A percentile compares a stretch with the other conserved stretches of the same genome.
Conservation (phyloP, 352 stramenopile genomes). For the Phytophthora sp. region DNA sequence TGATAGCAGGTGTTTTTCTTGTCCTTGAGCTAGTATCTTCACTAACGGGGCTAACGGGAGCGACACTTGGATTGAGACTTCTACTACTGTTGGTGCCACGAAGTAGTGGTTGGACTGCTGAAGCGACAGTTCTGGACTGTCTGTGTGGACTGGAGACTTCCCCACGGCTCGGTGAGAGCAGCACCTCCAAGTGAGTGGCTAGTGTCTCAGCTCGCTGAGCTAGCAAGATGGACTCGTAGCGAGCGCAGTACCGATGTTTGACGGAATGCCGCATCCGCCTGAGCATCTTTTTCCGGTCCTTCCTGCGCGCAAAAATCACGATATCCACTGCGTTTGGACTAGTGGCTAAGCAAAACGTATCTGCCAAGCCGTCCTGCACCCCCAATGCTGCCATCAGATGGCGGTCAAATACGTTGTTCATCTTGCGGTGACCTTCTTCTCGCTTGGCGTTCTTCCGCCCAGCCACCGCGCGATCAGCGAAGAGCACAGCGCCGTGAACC, state of each 20-base stretch:
- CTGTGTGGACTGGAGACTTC: conserved; percentile 1
- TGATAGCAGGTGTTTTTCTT: conserved; percentile 7
- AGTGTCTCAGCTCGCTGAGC: conserved; percentile 15
- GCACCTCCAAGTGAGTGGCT: conserved; percentile 9
- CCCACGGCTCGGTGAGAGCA: neutral
- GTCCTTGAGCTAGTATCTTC: neutral
- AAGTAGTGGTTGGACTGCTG: conserved; percentile 16
- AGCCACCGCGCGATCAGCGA: conserved; percentile 51
- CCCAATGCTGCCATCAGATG: conserved; percentile 37
- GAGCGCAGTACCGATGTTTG: conserved; percentile 24
- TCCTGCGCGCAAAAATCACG: conserved; percentile 34
- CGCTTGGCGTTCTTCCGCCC: conserved; percentile 49
- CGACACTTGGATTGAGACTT: neutral
- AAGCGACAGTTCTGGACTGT: neutral
- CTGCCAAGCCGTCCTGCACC: conserved; percentile 30
- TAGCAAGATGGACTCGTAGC: conserved; percentile 25
- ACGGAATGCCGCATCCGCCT: conserved; percentile 21
- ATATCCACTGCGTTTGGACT: conserved; percentile 32
- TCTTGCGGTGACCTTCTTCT: conserved; percentile 41
- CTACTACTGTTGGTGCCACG: conserved; percentile 14
- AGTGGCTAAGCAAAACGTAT: conserved; percentile 28
- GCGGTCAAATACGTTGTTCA: conserved; percentile 36
- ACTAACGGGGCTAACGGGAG: neutral
- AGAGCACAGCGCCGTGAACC: conserved; percentile 44
- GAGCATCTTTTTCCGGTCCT: conserved; percentile 37